Evolutionary conservation across 345 rosid genomes (phyloP).

Genomic region (Durio zibethinus): DNA sequence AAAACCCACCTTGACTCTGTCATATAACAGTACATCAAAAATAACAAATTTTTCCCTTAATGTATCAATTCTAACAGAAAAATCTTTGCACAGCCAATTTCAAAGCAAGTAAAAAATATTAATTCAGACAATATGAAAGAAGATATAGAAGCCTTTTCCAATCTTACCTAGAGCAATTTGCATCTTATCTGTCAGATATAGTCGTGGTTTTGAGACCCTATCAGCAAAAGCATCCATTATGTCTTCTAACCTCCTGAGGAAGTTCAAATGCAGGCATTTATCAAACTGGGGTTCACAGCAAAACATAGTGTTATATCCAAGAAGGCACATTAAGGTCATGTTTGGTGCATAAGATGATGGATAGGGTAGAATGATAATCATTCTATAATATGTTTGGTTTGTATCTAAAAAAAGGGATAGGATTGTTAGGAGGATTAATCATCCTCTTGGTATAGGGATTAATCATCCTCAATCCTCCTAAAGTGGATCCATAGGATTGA

Average conservation of each 20-base stretch:
- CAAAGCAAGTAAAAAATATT: background rate
- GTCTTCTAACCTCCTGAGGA: slow-evolving; percentile 76
- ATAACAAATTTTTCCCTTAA: background rate
- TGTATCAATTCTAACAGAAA: background rate
- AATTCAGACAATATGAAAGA: background rate
- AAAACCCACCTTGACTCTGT: background rate
- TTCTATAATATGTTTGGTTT: no score
- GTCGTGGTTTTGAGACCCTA: slow-evolving; percentile 76
- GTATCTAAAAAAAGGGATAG: no score
- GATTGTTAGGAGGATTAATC: no score
- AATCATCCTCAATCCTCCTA: no score
- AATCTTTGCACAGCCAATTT: background rate
- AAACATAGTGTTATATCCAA: background rate
- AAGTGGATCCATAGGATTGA: no score
- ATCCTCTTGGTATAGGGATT: no score
- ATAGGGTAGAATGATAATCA: no score
- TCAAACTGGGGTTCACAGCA: background rate
- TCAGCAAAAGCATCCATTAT: slow-evolving; percentile 93
- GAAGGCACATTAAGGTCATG: no score
- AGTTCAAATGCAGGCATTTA: slow-evolving; percentile 10
- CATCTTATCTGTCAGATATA: slow-evolving; percentile 87
- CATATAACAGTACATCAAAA: background rate
- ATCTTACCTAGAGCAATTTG: slow-evolving; percentile 79
- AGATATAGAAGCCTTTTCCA: slow-evolving; percentile 3
- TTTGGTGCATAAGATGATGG: no score